These are phyloP conservation scores for Posidonia oceanica DNA, from an alignment of 116 monocot species.

Conservation along the genomic window DNA sequence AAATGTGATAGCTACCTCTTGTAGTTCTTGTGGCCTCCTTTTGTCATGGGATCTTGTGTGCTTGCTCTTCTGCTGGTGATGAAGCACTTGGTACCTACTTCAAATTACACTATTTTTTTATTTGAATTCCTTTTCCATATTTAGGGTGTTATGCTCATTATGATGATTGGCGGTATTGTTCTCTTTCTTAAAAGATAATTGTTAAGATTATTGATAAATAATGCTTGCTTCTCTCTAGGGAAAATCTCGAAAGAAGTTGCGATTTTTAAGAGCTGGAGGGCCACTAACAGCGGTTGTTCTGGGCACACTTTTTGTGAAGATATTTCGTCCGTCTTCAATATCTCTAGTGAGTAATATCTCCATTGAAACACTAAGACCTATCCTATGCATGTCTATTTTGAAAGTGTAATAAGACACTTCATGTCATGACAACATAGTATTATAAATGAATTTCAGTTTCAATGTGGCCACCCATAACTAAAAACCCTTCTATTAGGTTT, in stretches of 20 bases:
- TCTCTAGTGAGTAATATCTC: slow-evolving; percentile 53
- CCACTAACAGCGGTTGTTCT: slow-evolving; percentile 80
- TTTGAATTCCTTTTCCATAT: not conserved
- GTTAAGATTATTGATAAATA: not conserved
- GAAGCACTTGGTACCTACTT: slow-evolving; percentile 69
- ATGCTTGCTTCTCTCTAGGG: slow-evolving; percentile 42
- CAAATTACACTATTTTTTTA: not conserved
- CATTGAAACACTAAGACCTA: not conserved
- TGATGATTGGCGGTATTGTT: no score
- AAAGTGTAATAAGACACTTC: not conserved
- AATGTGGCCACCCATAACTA: no score
- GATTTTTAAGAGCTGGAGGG: slow-evolving; percentile 65
- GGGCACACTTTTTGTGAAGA: slow-evolving; percentile 81
- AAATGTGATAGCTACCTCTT: slow-evolving; percentile 5
- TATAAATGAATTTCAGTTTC: no score
- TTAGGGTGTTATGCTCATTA: not conserved
- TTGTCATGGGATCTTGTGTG: slow-evolving; percentile 72
- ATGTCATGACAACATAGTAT: not conserved
- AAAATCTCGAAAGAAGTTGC: slow-evolving; percentile 53
- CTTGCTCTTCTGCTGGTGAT: slow-evolving; percentile 74
- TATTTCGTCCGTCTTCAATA: slow-evolving; percentile 90
- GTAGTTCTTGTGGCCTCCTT: slow-evolving; percentile 93
- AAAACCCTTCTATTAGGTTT: no score
- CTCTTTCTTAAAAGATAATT: not conserved
- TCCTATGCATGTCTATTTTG: not conserved